Base-by-base conservation (phyloP, 2,329 filamentous ascomycete species). In the Trichoderma citrinoviride region DNA sequence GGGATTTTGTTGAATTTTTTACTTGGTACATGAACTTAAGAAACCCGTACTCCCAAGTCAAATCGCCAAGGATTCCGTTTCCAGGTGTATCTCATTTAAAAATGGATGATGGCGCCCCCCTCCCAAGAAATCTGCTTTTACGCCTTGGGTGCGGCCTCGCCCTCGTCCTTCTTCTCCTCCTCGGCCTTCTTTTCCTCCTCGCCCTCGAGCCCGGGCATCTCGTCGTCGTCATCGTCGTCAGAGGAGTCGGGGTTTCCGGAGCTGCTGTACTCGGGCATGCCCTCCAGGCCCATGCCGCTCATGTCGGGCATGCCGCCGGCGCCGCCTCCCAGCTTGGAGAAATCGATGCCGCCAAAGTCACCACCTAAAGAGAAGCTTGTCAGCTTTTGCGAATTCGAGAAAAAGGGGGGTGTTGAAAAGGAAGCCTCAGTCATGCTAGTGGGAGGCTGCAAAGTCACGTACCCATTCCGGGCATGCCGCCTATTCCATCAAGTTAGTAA, bases 281-380 rank as follows among this genome's bases (percentile, higher is more conserved):
- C 85, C 23, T 65, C 68, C 37, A 64, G 47, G 64, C 83, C 85
- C 82, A 87, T 87, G 57, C 65, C 66, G 62, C 68, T 65, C 61
- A 75, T 68, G 64, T 71, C 73, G 47, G 70, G 70, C 72, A 74
- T 72, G 61, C 69, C 73, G 41, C 65, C 68, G 19, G 67, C 86
- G 69, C 83, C 86, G 68, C 84, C 89, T 68, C 88, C 89, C 68
- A 96, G 89, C 84, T 96, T 96, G 73, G 91, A 95, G 87, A 96
- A 96, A 80, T 96, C 93, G 75, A 97, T 95, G 73, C 91, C 91
- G 73, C 90, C 88, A 69, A 95, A 92, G 78, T 92, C 91, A 70
- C 87, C 88, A 47, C 70, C 70, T 55, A 23, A 33, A 62, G n/a
- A 19, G 8, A n/a, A 37, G 58, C n/a, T 57, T 27, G 67, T 63